A percentile compares a stretch with the other conserved stretches of the same genome.
Evolutionary conservation across 2,329 filamentous ascomycete species (phyloP).

Genomic region (Basipetospora chlamydospora): DNA sequence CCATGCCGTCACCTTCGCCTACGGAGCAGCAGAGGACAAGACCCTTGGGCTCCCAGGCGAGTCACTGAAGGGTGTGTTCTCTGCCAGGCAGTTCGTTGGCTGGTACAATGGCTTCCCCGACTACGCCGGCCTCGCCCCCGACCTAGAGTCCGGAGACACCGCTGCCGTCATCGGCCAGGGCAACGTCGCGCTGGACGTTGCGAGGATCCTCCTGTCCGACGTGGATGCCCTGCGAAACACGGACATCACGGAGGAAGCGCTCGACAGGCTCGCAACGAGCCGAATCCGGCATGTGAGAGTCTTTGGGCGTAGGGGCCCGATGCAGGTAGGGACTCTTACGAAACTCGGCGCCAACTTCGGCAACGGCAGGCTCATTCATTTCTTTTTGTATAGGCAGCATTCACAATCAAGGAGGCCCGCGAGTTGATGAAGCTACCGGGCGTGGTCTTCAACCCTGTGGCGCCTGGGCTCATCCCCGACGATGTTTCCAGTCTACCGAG

Average conservation of each 20-base stretch:
- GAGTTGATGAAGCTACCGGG: constrained; percentile 68
- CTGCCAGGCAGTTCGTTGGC: constrained; percentile 83
- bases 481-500: constrained; percentile 58
- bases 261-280: constrained; percentile 58
- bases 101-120: constrained; percentile 97
- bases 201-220: constrained; percentile 68
- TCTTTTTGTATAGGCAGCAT: constrained; percentile 54
- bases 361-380: constrained; percentile 6
- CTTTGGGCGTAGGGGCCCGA: constrained; percentile 76
- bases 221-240: constrained; percentile 62
- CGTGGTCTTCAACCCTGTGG: constrained; percentile 58
- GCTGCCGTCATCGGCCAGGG: constrained; percentile 87
- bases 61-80: constrained; percentile 61
- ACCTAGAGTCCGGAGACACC: constrained; percentile 61
- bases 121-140: constrained; percentile 55
- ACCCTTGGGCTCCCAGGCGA: constrained; percentile 71
- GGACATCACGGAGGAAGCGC: constrained; percentile 76
- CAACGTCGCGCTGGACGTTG: constrained; percentile 90
- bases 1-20: constrained; percentile 82
- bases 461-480: constrained; percentile 49
- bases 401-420: constrained; percentile 87
- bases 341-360: not conserved
- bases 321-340: constrained; percentile 68
- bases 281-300: constrained; percentile 67
- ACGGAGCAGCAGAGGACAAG: constrained; percentile 77